Conservation (phyloP, 2,329 filamentous ascomycete species). For the Aureobasidium sp. region DNA sequence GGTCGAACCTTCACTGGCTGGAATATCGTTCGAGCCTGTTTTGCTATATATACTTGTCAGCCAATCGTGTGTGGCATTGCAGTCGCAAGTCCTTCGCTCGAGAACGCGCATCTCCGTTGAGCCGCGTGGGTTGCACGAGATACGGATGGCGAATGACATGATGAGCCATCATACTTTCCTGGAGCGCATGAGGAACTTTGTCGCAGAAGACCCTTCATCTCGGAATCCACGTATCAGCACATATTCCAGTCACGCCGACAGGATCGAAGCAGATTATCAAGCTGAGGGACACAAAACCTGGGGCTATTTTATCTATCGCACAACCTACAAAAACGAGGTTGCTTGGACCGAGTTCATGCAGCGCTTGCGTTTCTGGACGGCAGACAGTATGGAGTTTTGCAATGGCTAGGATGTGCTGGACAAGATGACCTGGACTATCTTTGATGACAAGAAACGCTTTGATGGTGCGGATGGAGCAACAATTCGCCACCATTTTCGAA, state of each 20-base stretch:
- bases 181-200: background rate
- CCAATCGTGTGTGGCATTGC: no score
- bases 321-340: constrained; percentile 17
- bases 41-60: no score
- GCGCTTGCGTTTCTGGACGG: constrained; percentile 7
- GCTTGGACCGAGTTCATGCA: constrained; percentile 18
- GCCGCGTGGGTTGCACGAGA: no score
- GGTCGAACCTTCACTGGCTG: no score
- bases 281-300: constrained; percentile 16
- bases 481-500: constrained; percentile 15
- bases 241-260: constrained; percentile 13
- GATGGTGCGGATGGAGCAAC: constrained; percentile 9
- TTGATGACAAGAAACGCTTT: constrained; percentile 16
- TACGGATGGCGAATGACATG: no score
- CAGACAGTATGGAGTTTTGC: constrained; percentile 8
- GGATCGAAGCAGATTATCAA: constrained; percentile 14
- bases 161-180: background rate
- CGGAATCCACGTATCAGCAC: background rate
- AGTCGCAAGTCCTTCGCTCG: no score
- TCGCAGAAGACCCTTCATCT: background rate
- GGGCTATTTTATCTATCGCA: constrained; percentile 20
- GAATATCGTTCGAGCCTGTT: no score
- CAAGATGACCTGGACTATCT: constrained; percentile 16
- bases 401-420: constrained; percentile 15
- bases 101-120: no score